phyloP scores from a whole-genome alignment of 1,284 basidiomycete genomes.

The Ganoderma multipileum region DNA sequence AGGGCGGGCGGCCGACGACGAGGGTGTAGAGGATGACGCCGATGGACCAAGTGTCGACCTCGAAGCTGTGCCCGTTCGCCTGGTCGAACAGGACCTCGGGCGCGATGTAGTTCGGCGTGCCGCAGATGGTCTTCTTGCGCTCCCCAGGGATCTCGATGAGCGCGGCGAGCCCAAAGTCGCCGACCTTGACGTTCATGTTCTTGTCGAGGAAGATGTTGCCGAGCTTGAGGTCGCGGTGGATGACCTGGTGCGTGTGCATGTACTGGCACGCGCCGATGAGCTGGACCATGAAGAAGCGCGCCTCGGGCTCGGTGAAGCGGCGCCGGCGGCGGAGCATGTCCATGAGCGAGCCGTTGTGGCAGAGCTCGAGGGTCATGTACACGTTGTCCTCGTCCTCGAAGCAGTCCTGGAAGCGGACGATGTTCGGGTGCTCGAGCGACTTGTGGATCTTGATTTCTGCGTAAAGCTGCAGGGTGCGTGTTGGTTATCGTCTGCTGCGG shows the following conservation, averaged over 20 bases:
- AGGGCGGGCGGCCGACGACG: conserved; percentile 92
- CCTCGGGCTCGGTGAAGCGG: conserved; percentile 92
- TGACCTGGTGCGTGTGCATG: conserved; percentile 96
- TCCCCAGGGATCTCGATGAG: conserved; percentile 97
- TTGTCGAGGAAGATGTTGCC: conserved; percentile 95
- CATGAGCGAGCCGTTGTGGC: conserved; percentile 88
- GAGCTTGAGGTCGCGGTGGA: conserved; percentile 95
- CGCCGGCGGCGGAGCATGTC: conserved; percentile 91
- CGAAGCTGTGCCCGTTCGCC: conserved; percentile 96
- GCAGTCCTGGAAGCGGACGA: conserved; percentile 92
- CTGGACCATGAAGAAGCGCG: conserved; percentile 93
- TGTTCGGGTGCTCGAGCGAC: conserved; percentile 90
- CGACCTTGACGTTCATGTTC: conserved; percentile 96
- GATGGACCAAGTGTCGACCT: conserved; percentile 98
- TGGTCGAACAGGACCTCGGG: conserved; percentile 98
- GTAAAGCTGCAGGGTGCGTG: conserved; percentile 68
- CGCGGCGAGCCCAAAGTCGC: conserved; percentile 97
- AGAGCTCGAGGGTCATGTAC: conserved; percentile 96
- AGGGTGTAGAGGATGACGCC: conserved; percentile 98
- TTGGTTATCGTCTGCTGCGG: neutral
- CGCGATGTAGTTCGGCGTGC: conserved; percentile 98
- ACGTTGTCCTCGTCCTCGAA: conserved; percentile 97
- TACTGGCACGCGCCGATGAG: conserved; percentile 95
- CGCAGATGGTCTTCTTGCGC: conserved; percentile 98
- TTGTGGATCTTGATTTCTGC: conserved; percentile 99